Conservation (phyloP, 768 basidiomycete species). For the Pulveroboletus sp. region DNA sequence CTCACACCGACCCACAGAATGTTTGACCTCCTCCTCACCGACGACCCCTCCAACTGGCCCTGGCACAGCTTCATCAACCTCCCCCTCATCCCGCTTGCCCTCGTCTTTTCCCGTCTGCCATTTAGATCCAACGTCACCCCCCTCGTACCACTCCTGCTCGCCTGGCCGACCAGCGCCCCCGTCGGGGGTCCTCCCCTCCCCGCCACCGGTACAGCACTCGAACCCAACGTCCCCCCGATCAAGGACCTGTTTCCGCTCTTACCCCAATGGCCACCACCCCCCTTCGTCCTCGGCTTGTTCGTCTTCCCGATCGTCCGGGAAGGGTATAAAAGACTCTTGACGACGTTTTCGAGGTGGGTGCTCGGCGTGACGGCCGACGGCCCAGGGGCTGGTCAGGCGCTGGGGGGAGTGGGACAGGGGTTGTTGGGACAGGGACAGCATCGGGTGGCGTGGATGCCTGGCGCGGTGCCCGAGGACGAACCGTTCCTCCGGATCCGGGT, state of each 20-base stretch:
- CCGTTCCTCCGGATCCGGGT: constrained; percentile 29
- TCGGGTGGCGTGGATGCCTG: constrained; percentile 22
- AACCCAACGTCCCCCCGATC: not conserved
- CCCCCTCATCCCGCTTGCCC: constrained; percentile 63
- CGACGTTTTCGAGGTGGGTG: constrained; percentile 39
- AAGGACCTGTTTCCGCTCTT: constrained; percentile 28
- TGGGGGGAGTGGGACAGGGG: too few relatives aligned
- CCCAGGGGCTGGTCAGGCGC: constrained; percentile 13
- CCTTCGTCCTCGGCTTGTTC: constrained; percentile 51
- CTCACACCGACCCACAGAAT: constrained; percentile 37
- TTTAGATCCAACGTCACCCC: constrained; percentile 27
- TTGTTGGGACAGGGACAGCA: constrained; percentile 20
- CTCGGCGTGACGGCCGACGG: constrained; percentile 32
- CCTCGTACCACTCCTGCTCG: constrained; percentile 21
- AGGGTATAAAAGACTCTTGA: constrained; percentile 42
- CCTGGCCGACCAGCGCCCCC: constrained; percentile 30
- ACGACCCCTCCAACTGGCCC: constrained; percentile 71
- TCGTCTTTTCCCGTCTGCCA: constrained; percentile 59
- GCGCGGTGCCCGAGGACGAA: constrained; percentile 24
- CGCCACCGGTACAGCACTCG: not conserved
- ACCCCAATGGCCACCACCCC: constrained; percentile 56
- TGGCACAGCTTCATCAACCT: constrained; percentile 74
- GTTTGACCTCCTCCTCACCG: constrained; percentile 59
- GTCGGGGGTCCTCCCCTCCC: constrained; percentile 8
- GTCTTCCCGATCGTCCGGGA: constrained; percentile 46